Evolutionary conservation across 495 filamentous ascomycete genomes (phyloP).

Genomic region (Filosporella fistucella): DNA sequence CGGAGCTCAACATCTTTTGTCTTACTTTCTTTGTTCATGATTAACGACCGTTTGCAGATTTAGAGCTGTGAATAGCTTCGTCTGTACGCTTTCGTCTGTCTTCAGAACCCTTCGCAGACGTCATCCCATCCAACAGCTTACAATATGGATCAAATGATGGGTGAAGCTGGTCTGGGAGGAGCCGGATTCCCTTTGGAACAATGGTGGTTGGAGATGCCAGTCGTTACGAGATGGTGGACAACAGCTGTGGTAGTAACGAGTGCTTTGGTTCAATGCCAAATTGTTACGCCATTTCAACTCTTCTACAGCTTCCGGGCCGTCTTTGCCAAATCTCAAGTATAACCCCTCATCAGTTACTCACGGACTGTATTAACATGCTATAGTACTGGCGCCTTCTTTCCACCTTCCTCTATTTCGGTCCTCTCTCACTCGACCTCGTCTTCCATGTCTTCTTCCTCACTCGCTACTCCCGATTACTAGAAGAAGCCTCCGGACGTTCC

Average conservation of each 20-base stretch:
- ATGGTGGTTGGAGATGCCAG: constrained; percentile 75
- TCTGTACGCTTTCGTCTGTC: too few relatives aligned
- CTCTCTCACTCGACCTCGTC: constrained; percentile 86
- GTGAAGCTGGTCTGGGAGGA: constrained; percentile 38
- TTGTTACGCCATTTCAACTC: constrained; percentile 86
- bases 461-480: constrained; percentile 90
- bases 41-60: too few relatives aligned
- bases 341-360: constrained; percentile 1
- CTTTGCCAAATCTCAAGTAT: constrained; percentile 82
- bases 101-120: too few relatives aligned
- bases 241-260: constrained; percentile 86
- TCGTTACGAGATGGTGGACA: constrained; percentile 95
- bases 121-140: too few relatives aligned
- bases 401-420: constrained; percentile 96
- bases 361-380: constrained; percentile 13
- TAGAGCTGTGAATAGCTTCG: too few relatives aligned
- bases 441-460: constrained; percentile 99
- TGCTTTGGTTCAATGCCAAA: constrained; percentile 85
- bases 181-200: constrained; percentile 83
- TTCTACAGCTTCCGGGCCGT: constrained; percentile 95
- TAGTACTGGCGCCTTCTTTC: constrained; percentile 95
- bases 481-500: constrained; percentile 81
- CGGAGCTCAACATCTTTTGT: not conserved
- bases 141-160: constrained; percentile 65
- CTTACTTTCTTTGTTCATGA: constrained; percentile 2